A percentile compares a stretch with the other conserved stretches of the same genome.
These are phyloP conservation scores for Magnaporthiopsis incrustans DNA, from an alignment of 2,329 filamentous ascomycete genomes.

Conservation along the genomic window DNA sequence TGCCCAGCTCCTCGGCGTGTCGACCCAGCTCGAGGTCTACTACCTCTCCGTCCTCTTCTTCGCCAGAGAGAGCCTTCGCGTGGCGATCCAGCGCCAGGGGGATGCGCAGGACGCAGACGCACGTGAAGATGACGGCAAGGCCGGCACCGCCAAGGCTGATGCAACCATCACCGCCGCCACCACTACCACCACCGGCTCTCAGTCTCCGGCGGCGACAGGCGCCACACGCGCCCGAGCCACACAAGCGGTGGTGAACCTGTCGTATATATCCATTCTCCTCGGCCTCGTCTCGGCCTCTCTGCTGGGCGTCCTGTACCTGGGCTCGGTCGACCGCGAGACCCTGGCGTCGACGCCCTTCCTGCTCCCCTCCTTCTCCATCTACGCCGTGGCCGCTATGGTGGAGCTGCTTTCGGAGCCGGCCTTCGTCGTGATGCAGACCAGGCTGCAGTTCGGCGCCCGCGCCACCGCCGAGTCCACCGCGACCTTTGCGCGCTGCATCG, in stretches of 20 bases:
- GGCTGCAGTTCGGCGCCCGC: constrained; percentile 69
- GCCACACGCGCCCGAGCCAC: constrained; percentile 19
- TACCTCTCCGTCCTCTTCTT: constrained; percentile 93
- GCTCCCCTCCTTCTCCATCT: constrained; percentile 41
- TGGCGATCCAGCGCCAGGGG: constrained; percentile 78
- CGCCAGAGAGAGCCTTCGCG: constrained; percentile 79
- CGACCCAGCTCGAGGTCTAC: constrained; percentile 87
- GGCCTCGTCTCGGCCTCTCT: constrained; percentile 56
- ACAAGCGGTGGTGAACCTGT: constrained; percentile 81
- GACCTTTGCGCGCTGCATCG: constrained; percentile 66
- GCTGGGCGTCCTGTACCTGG: constrained; percentile 62
- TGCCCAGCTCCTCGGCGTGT: constrained; percentile 73
- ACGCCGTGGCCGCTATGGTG: constrained; percentile 50
- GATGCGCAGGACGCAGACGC: constrained; percentile 15
- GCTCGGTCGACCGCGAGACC: constrained; percentile 36
- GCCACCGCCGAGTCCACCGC: constrained; percentile 78
- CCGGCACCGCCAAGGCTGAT: not conserved
- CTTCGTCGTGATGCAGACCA: constrained; percentile 80
- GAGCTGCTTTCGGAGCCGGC: constrained; percentile 83
- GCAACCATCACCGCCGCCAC: too few species aligned
- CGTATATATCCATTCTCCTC: constrained; percentile 67
- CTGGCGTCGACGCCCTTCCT: constrained; percentile 57
- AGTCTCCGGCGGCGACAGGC: not conserved
- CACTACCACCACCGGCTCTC: too few species aligned
- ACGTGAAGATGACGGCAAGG: constrained; percentile 16